Evolutionary conservation across 768 basidiomycete species (phyloP).

Genomic region (Xerocomellus dryophilus): DNA sequence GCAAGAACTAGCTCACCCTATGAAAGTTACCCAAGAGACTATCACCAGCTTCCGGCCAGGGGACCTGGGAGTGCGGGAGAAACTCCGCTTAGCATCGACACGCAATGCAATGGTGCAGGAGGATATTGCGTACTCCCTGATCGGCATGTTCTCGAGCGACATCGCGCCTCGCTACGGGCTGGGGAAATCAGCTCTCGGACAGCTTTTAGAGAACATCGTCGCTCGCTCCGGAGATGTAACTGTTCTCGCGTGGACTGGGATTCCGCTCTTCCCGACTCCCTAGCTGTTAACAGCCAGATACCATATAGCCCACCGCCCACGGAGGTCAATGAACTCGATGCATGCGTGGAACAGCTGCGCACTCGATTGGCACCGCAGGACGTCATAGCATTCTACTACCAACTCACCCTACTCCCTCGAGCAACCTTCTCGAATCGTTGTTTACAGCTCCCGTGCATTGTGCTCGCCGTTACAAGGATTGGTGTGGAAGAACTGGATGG

Average conservation of each 20-base stretch:
- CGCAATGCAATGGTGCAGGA: too few relatives aligned
- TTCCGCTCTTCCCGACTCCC: conserved; percentile 5
- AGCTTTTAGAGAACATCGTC: conserved; percentile 4
- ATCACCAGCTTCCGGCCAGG: conserved; percentile 2
- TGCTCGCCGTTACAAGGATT: background rate
- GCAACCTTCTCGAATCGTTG: background rate
- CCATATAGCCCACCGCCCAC: too few relatives aligned
- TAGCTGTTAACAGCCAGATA: background rate
- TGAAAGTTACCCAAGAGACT: background rate
- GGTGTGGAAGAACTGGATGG: background rate
- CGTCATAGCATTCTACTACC: background rate
- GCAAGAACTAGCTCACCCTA: background rate
- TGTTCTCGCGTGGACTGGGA: conserved; percentile 9
- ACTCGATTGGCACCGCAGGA: too few relatives aligned
- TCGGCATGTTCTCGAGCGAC: too few relatives aligned
- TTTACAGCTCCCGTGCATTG: background rate
- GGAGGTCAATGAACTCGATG: too few relatives aligned
- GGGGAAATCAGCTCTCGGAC: conserved; percentile 1
- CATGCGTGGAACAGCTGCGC: too few relatives aligned
- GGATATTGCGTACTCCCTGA: too few relatives aligned
- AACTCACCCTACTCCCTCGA: background rate
- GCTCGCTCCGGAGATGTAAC: conserved; percentile 4
- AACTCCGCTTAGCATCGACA: too few relatives aligned
- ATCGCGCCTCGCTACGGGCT: background rate
- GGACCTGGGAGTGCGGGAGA: conserved; percentile 1